Base-by-base conservation (phyloP, 2,329 filamentous ascomycete species). In the Fusarium vanettenii region DNA sequence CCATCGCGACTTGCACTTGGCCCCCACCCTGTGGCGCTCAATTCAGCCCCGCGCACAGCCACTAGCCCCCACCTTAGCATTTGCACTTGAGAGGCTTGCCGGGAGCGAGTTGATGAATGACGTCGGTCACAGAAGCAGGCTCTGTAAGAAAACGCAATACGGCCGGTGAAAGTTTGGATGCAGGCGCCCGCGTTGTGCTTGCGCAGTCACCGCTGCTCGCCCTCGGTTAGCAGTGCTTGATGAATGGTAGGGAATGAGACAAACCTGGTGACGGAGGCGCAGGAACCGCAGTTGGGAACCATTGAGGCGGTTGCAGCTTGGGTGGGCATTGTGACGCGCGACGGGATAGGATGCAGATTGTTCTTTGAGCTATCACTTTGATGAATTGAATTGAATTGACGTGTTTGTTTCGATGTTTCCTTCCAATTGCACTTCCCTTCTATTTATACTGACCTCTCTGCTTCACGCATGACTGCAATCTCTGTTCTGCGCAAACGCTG, bases 261-360 rank as follows among this genome's bases (percentile, higher is more conserved):
- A 18, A 22, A 71, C 69, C 56, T n/a, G 7, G 25, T 5, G 39
- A 61, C 11, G 2, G 69, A 69, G 48, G 60, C 37, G 66, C 55
- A 71, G 33, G 65, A 71, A 33, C 60, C 65, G 41, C 65, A 71
- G 45, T 69, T 35, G 10, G 39, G 52, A 8, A 33, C 33, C 60
- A 71, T 59, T 35, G 69, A 69, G 13, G 60, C 39, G 56, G 56
- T 69, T 25, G 60, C n/a, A 22, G 60, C 25, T 43, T 65, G 61
- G 18, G 31, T 22, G 8, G 69, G 65, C 69, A 71, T 71, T n/a
- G 13, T 61, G n/a, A 39, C 6, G 18, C 18, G 18, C 48, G 22
- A 50, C 11, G 10, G n/a, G 20, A 35, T 52, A 62, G 14, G 39
- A 45, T 43, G 41, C 25, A 50, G 41, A 50, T 43, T 48, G 14